Conservation (phyloP, 2,329 filamentous ascomycete genomes). For the Ophiocordyceps sinensis region DNA sequence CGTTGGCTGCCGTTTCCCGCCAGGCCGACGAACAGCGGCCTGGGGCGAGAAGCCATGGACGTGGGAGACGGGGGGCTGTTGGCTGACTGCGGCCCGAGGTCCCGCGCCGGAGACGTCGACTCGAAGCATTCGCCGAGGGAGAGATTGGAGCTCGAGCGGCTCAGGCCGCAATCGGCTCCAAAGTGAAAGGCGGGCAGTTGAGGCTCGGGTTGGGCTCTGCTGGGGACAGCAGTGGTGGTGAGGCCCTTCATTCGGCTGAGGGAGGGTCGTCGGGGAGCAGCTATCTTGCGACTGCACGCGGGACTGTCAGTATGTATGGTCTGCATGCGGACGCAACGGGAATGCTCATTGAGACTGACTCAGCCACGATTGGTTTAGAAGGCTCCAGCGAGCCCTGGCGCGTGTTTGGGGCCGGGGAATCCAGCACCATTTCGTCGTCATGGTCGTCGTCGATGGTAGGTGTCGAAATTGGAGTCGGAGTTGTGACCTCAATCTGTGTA, state of each 20-base stretch:
- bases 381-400: constrained; percentile 33
- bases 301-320: constrained; percentile 10
- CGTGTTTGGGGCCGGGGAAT: constrained; percentile 37
- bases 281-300: constrained; percentile 44
- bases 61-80: constrained; percentile 41
- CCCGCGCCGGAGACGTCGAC: constrained; percentile 57
- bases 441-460: constrained; percentile 16
- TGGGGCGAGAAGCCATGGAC: constrained; percentile 46
- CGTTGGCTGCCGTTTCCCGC: constrained; percentile 37
- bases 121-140: constrained; percentile 70
- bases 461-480: constrained; percentile 50
- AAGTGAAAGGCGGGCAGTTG: constrained; percentile 66
- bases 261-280: constrained; percentile 57
- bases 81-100: constrained; percentile 46
- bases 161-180: constrained; percentile 25
- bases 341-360: constrained; percentile 29
- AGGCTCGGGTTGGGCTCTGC: constrained; percentile 45
- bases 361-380: constrained; percentile 31
- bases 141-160: constrained; percentile 25
- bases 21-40: constrained; percentile 49
- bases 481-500: constrained; percentile 51
- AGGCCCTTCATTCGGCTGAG: constrained; percentile 61
- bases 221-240: constrained; percentile 50
- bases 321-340: constrained; percentile 4
- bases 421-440: constrained; percentile 36